These are phyloP conservation scores for Aureobasidium sp. DNA, from an alignment of 2,329 filamentous ascomycete genomes.

Conservation along the genomic window DNA sequence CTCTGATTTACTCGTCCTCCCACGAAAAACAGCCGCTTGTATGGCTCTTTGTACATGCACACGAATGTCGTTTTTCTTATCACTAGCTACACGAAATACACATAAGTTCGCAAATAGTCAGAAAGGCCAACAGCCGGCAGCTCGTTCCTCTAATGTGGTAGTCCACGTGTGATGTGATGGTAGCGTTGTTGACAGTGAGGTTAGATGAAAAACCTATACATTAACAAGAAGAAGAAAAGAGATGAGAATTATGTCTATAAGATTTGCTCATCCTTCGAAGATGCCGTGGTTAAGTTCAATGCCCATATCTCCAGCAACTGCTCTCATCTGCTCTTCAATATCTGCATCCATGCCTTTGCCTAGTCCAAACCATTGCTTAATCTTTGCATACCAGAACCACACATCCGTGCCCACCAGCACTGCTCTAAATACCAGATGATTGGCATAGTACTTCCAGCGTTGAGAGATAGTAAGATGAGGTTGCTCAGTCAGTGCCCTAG, in stretches of 20 bases:
- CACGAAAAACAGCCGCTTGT: not conserved
- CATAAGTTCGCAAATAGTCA: not conserved
- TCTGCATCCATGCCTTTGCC: constrained; percentile 91
- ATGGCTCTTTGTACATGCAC: not conserved
- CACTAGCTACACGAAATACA: not conserved
- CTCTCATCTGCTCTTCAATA: constrained; percentile 78
- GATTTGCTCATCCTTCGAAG: constrained; percentile 61
- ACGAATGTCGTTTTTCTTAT: not conserved
- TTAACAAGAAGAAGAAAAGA: not conserved
- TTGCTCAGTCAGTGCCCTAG: constrained; percentile 69
- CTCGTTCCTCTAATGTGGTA: fast-evolving
- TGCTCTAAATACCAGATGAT: constrained; percentile 72
- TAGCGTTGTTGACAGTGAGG: too few relatives aligned
- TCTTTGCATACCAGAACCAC: constrained; percentile 71
- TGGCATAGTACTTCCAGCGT: constrained; percentile 60
- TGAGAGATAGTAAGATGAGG: constrained; percentile 55
- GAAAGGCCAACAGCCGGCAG: not conserved
- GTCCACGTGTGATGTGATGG: not conserved
- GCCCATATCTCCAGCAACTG: constrained; percentile 70
- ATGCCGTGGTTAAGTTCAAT: constrained; percentile 82
- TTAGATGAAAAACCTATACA: not conserved
- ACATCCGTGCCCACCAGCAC: constrained; percentile 71
- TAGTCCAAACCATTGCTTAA: constrained; percentile 66
- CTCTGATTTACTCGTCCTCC: not conserved
- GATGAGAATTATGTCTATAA: not conserved